phyloP scores from a whole-genome alignment of 2,329 filamentous ascomycete species.

The Pestalotiopsis sp. region DNA sequence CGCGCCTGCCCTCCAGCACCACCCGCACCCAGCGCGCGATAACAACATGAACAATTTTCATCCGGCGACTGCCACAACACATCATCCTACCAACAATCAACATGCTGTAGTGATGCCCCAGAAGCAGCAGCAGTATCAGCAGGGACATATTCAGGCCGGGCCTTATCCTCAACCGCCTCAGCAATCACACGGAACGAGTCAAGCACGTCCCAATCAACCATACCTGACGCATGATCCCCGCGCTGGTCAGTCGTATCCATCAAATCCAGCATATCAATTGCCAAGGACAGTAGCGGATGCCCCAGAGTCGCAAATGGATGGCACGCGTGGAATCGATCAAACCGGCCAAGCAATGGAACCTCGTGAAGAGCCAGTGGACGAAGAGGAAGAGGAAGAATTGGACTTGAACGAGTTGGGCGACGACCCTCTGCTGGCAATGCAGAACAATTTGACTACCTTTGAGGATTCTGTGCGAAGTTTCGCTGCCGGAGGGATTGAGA shows the following conservation, averaged over 20 bases:
- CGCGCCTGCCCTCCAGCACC: neutral
- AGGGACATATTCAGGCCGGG: neutral
- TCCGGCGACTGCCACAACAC: neutral
- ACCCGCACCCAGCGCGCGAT: neutral
- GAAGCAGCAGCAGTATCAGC: neutral
- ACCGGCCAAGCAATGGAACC: neutral
- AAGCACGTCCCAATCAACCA: neutral
- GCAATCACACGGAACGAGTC: neutral
- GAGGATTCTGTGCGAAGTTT: slow-evolving; percentile 14
- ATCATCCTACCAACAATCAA: neutral
- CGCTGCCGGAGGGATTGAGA: slow-evolving; percentile 10
- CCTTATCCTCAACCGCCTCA: neutral
- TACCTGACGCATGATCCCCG: neutral
- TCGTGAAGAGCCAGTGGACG: neutral
- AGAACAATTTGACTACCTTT: slow-evolving; percentile 13
- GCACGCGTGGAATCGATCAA: neutral
- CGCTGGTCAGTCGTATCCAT: neutral
- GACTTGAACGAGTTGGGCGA: neutral
- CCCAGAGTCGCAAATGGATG: neutral
- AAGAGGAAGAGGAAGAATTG: neutral
- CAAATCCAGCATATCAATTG: neutral
- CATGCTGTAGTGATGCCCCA: neutral
- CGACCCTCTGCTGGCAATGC: slow-evolving; percentile 13
- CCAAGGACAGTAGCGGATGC: neutral
- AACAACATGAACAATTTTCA: neutral